Evolutionary conservation across 2,329 filamentous ascomycete genomes (phyloP).

Genomic region (Verruconis gallopava): DNA sequence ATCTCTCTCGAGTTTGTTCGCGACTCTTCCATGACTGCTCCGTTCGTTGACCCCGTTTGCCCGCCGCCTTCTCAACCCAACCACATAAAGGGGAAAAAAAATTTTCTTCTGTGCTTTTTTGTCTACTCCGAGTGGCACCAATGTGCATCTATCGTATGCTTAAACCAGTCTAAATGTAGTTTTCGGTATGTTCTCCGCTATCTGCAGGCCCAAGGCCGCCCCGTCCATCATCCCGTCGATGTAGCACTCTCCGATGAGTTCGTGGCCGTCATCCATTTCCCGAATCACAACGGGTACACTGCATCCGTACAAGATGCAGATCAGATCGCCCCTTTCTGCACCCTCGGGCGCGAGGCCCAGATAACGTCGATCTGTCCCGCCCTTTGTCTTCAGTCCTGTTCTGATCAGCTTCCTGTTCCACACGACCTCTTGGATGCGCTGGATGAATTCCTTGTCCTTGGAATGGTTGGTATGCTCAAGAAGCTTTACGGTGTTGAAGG

Average conservation of each 20-base stretch:
- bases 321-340: slow-evolving; percentile 3
- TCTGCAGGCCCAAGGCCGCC: slow-evolving; percentile 4
- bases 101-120: no score
- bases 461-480: not conserved
- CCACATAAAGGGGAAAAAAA: no score
- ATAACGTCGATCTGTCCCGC: no score
- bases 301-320: slow-evolving; percentile 7
- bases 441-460: slow-evolving; percentile 5
- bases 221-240: slow-evolving; percentile 6
- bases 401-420: slow-evolving; percentile 8
- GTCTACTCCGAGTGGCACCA: no score
- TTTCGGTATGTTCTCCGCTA: not conserved
- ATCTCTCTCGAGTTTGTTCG: no score
- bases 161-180: slow-evolving; percentile 1
- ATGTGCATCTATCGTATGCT: no score
- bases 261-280: not conserved
- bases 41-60: no score
- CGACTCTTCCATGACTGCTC: no score
- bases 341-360: slow-evolving; percentile 1
- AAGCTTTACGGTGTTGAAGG: slow-evolving; percentile 1
- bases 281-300: slow-evolving; percentile 7
- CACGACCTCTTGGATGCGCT: slow-evolving; percentile 3
- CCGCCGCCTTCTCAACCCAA: no score
- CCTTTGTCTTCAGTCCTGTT: slow-evolving; percentile 2
- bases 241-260: slow-evolving; percentile 6